Evolutionary conservation across 176 grass and related monocot genomes (phyloP).

Genomic region (Panicum miliaceum): DNA sequence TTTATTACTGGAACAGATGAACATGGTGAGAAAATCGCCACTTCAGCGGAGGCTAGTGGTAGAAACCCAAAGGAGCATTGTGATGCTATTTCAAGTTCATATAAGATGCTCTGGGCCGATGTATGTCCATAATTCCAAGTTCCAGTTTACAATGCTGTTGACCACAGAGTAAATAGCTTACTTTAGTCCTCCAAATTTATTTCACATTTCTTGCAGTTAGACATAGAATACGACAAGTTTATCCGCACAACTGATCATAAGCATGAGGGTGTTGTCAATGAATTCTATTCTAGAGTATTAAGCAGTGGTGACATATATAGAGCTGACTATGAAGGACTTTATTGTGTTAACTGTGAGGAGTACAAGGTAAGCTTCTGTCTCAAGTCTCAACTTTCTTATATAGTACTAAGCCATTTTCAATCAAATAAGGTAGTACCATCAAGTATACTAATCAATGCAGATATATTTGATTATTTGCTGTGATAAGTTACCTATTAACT

Average conservation of each 20-base stretch:
- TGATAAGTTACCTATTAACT: constrained; percentile 2
- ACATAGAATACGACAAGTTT: constrained; percentile 87
- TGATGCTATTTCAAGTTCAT: constrained; percentile 76
- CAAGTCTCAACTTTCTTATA: constrained; percentile 15
- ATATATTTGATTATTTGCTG: neutral
- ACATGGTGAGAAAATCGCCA: constrained; percentile 92
- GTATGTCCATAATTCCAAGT: constrained; percentile 42
- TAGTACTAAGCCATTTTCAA: neutral
- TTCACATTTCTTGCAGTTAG: constrained; percentile 63
- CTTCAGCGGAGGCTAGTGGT: constrained; percentile 76
- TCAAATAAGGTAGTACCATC: neutral
- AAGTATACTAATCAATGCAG: neutral
- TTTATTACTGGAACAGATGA: constrained; percentile 97
- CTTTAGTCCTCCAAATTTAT: constrained; percentile 44
- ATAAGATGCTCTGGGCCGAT: constrained; percentile 76
- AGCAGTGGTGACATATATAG: constrained; percentile 87
- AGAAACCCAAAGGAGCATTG: constrained; percentile 84
- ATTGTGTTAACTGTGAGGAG: constrained; percentile 92
- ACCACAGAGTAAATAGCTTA: constrained; percentile 24
- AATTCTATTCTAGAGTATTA: constrained; percentile 92
- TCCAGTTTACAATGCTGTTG: constrained; percentile 21
- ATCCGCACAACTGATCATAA: constrained; percentile 87
- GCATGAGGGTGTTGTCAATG: constrained; percentile 84
- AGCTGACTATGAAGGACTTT: constrained; percentile 94
- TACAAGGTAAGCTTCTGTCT: constrained; percentile 78